Evolutionary conservation across 192 early-diverging fungal species (phyloP).

Genomic region (Backusella australiensis): DNA sequence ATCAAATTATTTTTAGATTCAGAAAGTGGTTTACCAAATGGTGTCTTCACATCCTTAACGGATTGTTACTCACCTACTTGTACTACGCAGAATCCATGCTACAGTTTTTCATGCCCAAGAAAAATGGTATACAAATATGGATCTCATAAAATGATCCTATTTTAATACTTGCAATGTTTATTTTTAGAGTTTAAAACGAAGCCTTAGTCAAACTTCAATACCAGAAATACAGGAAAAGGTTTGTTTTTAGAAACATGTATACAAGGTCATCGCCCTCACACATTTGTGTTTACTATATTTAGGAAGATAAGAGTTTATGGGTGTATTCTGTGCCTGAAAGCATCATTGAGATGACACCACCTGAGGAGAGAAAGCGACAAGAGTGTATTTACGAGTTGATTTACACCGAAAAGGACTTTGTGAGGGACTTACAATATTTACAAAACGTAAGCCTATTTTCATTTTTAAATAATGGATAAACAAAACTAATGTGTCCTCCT

Average conservation of each 20-base stretch:
- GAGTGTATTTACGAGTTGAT: constrained; percentile 93
- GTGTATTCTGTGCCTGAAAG: constrained; percentile 79
- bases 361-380: constrained; percentile 84
- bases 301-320: constrained; percentile 75
- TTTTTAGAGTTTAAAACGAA: constrained; percentile 30
- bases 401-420: constrained; percentile 88
- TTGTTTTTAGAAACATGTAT: neutral
- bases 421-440: constrained; percentile 78
- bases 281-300: neutral
- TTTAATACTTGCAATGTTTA: neutral
- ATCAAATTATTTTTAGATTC: neutral
- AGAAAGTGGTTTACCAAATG: constrained; percentile 55
- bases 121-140: constrained; percentile 49
- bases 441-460: constrained; percentile 50
- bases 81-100: constrained; percentile 75
- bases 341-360: constrained; percentile 68
- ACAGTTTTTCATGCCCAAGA: constrained; percentile 88
- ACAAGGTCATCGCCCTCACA: neutral
- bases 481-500: neutral
- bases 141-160: neutral
- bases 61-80: constrained; percentile 96
- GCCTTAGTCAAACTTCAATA: constrained; percentile 39
- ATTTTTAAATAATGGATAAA: too few relatives aligned
- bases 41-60: constrained; percentile 86
- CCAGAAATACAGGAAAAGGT: constrained; percentile 45